Conservation (phyloP, 306 rosid species). For the Hippophae gyantsensis region DNA sequence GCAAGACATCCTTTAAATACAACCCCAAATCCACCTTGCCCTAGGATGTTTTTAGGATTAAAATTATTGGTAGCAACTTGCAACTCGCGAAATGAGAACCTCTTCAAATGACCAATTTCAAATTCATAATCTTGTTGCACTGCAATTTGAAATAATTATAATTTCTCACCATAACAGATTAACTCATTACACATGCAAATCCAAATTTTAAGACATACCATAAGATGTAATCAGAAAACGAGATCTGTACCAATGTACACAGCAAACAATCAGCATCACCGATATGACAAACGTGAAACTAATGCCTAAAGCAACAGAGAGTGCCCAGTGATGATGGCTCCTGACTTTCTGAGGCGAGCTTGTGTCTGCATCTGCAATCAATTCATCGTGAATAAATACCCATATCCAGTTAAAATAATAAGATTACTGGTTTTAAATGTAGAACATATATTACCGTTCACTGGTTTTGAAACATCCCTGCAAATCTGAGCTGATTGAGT, state of each 20-base stretch:
- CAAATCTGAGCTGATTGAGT: conserved; percentile 41
- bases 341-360: conserved; percentile 35
- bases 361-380: conserved; percentile 56
- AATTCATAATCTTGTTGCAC: conserved; percentile 89
- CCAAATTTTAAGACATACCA: conserved; percentile 49
- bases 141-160: conserved; percentile 29
- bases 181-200: background rate
- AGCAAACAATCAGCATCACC: conserved; percentile 54
- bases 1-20: conserved; percentile 90
- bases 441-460: conserved; percentile 45
- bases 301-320: conserved; percentile 60
- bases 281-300: conserved; percentile 69
- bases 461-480: conserved; percentile 41
- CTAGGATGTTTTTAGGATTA: conserved; percentile 61
- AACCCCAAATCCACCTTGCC: conserved; percentile 96
- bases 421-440: conserved; percentile 1
- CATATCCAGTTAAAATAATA: background rate
- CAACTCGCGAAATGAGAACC: conserved; percentile 82
- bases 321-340: conserved; percentile 45
- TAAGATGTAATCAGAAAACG: conserved; percentile 62
- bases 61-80: conserved; percentile 81
- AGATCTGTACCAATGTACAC: conserved; percentile 71
- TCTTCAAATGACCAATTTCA: conserved; percentile 72
- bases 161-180: conserved; percentile 1
- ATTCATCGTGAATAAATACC: conserved; percentile 6